Conservation (phyloP, 2,329 filamentous ascomycete species). For the Microcyclospora pomicola region DNA sequence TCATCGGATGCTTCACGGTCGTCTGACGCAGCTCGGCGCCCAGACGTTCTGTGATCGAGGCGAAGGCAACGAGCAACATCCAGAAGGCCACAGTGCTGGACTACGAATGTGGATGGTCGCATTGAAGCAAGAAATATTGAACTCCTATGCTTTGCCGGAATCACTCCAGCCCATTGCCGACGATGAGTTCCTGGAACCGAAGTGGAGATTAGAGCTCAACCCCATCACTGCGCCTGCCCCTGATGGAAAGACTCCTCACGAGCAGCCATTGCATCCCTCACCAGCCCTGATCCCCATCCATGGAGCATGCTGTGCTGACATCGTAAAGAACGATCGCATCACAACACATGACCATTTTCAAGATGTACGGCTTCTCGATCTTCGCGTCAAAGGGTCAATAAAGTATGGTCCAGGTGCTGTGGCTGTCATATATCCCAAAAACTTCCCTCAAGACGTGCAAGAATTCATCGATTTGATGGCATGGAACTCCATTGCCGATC, state of each 20-base stretch:
- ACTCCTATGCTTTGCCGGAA: conserved; percentile 54
- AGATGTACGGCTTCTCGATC: conserved; percentile 70
- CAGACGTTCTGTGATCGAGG: conserved; percentile 60
- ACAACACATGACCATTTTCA: conserved; percentile 77
- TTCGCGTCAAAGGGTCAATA: conserved; percentile 35
- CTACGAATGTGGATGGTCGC: conserved; percentile 31
- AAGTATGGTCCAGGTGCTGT: conserved; percentile 62
- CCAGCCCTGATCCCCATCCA: conserved; percentile 45
- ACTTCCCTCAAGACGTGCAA: conserved; percentile 69
- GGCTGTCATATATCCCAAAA: conserved; percentile 72
- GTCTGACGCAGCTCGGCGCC: conserved; percentile 72
- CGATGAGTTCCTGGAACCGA: conserved; percentile 60
- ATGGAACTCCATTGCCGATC: conserved; percentile 63
- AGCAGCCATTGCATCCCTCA: not conserved
- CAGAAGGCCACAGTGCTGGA: conserved; percentile 55
- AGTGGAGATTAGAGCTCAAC: conserved; percentile 44
- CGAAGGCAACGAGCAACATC: conserved; percentile 86
- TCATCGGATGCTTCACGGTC: conserved; percentile 71
- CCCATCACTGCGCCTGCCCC: not conserved
- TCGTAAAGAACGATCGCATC: conserved; percentile 55
- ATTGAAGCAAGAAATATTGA: conserved; percentile 52
- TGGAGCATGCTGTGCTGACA: conserved; percentile 39
- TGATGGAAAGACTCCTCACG: not conserved
- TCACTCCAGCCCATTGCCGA: conserved; percentile 57
- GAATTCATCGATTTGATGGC: conserved; percentile 63